A percentile compares a stretch with the other conserved stretches of the same genome.
phyloP scores from a whole-genome alignment of 2,329 filamentous ascomycete genomes.

The Stachybotrys elegans region DNA sequence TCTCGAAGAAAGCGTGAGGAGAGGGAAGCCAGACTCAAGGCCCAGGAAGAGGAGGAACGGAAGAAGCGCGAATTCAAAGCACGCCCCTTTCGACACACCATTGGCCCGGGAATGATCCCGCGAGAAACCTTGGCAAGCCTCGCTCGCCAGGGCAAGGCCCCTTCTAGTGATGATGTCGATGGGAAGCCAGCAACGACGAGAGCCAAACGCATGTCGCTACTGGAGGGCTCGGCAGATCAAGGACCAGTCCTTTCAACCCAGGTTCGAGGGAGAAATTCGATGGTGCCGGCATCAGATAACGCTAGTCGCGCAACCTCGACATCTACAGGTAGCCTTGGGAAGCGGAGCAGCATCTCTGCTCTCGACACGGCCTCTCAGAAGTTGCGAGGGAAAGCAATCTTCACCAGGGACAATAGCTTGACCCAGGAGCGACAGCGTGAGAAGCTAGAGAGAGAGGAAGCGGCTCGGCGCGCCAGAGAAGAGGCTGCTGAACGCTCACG shows the following conservation, averaged over 20 bases:
- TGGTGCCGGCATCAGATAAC: conserved; percentile 15
- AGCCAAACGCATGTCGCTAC: conserved; percentile 18
- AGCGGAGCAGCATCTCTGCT: conserved; percentile 43
- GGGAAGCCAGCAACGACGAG: conserved; percentile 10
- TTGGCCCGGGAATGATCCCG: conserved; percentile 36
- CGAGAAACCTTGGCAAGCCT: conserved; percentile 56
- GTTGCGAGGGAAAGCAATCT: conserved; percentile 48
- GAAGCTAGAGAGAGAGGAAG: conserved; percentile 47
- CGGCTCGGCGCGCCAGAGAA: conserved; percentile 50
- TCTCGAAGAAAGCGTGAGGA: conserved; percentile 51
- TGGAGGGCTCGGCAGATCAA: conserved; percentile 5
- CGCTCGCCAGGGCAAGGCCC: conserved; percentile 43
- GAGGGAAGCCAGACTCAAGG: conserved; percentile 48
- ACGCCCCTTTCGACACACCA: conserved; percentile 44
- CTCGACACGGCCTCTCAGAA: conserved; percentile 48
- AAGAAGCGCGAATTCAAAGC: conserved; percentile 61
- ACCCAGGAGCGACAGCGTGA: conserved; percentile 46
- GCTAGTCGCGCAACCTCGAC: conserved; percentile 37
- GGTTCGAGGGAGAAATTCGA: conserved; percentile 21
- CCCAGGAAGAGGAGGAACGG: conserved; percentile 55
- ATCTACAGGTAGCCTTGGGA: conserved; percentile 38
- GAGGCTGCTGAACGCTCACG: conserved; percentile 58
- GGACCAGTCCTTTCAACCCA: conserved; percentile 11
- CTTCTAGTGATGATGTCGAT: conserved; percentile 19
- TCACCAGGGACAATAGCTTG: conserved; percentile 44